These are phyloP conservation scores for Solanum chacoense DNA, from an alignment of 305 asterid species.

Conservation along the genomic window DNA sequence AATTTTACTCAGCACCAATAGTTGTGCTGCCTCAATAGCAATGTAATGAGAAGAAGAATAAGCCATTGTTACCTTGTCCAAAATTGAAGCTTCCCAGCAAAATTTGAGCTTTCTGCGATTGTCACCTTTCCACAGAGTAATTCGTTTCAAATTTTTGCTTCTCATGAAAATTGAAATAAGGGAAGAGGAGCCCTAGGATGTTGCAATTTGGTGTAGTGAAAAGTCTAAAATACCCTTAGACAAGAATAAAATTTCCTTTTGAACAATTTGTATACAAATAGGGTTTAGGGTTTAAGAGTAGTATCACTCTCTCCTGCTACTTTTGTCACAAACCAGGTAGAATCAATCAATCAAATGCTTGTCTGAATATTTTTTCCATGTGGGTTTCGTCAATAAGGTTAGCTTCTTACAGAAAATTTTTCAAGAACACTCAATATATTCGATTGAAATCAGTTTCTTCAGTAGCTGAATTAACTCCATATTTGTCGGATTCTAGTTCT, in stretches of 20 bases:
- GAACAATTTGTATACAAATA: background rate
- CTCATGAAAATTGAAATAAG: background rate
- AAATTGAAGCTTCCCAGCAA: background rate
- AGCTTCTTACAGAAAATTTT: slow-evolving; percentile 20
- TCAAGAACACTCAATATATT: slow-evolving; percentile 19
- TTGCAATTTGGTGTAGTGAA: background rate
- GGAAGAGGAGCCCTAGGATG: background rate
- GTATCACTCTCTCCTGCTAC: background rate
- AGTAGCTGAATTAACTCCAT: slow-evolving; percentile 43
- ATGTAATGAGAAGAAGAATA: background rate
- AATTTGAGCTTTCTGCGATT: background rate
- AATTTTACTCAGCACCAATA: background rate
- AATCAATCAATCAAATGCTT: background rate
- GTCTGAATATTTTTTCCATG: slow-evolving; percentile 25
- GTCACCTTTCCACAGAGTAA: background rate
- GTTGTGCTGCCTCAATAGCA: background rate
- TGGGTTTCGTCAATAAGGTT: slow-evolving; percentile 34
- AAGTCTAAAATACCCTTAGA: background rate
- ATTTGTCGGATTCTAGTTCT: slow-evolving; percentile 39
- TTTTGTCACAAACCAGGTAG: background rate
- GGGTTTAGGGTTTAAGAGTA: background rate
- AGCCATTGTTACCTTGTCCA: background rate
- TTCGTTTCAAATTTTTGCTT: background rate
- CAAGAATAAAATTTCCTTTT: too few species aligned
- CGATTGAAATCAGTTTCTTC: slow-evolving; percentile 44